phyloP scores from a whole-genome alignment of 2,329 filamentous ascomycete genomes.

The Penicillium sp. region DNA sequence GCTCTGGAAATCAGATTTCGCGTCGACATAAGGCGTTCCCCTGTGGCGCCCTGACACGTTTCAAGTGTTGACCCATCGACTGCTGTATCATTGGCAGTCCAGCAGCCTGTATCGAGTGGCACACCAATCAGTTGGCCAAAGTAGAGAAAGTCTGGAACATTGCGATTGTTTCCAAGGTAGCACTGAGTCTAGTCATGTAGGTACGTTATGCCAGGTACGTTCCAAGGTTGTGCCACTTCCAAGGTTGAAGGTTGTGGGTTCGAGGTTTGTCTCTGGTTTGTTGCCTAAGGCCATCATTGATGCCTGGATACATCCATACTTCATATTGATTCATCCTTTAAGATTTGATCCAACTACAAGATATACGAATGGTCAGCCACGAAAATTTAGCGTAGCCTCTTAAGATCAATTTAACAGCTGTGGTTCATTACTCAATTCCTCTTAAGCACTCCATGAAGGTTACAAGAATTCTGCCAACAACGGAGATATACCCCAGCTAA shows the following conservation, averaged over 20 bases:
- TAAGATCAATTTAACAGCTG: neutral
- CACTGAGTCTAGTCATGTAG: neutral
- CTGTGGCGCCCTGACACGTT: conserved; percentile 11
- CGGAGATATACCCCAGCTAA: neutral
- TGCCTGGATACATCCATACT: neutral
- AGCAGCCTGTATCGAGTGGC: neutral
- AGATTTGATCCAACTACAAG: neutral
- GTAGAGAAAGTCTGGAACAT: conserved; percentile 14
- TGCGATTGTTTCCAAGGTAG: conserved; percentile 6
- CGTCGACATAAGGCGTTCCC: conserved; percentile 6
- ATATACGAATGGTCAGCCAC: neutral
- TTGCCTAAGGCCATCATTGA: neutral
- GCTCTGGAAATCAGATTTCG: neutral
- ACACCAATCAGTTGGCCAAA: conserved; percentile 8
- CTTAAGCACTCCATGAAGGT: neutral
- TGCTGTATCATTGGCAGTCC: conserved; percentile 13
- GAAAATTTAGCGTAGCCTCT: neutral
- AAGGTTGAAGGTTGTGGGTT: too few relatives aligned
- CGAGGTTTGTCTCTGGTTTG: neutral
- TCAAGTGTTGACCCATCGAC: conserved; percentile 5
- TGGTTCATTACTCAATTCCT: neutral
- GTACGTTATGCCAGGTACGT: conserved; percentile 2
- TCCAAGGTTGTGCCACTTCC: neutral
- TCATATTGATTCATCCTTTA: too few relatives aligned
- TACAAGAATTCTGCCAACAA: neutral